phyloP scores from a whole-genome alignment of 1,284 basidiomycete genomes.

The Sporisorium graminicola region DNA sequence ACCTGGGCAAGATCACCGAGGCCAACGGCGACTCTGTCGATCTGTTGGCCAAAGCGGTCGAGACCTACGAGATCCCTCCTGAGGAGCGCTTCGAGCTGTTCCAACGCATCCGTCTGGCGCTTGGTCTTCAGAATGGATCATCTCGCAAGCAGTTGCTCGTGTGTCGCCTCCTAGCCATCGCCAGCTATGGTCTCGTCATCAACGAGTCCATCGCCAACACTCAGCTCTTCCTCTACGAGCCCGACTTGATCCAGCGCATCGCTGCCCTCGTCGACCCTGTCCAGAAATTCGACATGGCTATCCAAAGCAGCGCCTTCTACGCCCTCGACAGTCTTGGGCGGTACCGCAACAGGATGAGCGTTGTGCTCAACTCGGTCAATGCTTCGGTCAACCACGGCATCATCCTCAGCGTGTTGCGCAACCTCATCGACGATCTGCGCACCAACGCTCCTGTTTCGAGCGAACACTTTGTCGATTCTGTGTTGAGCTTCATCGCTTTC shows the following conservation, averaged over 20 bases:
- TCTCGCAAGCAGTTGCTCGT: slow-evolving; percentile 84
- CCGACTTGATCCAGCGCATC: slow-evolving; percentile 76
- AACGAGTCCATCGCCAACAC: slow-evolving; percentile 81
- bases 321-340: slow-evolving; percentile 89
- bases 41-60: slow-evolving; percentile 80
- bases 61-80: slow-evolving; percentile 80
- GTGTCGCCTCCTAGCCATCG: slow-evolving; percentile 86
- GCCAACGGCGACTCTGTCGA: slow-evolving; percentile 41
- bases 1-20: slow-evolving; percentile 38
- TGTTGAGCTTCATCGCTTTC: slow-evolving; percentile 88
- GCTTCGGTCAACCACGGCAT: slow-evolving; percentile 97
- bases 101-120: slow-evolving; percentile 85
- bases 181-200: slow-evolving; percentile 75
- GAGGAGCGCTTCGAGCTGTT: slow-evolving; percentile 90
- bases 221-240: slow-evolving; percentile 92
- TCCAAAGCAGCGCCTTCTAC: slow-evolving; percentile 84
- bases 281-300: slow-evolving; percentile 36
- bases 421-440: slow-evolving; percentile 52
- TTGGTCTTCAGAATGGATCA: slow-evolving; percentile 76
- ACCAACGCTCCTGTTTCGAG: slow-evolving; percentile 75
- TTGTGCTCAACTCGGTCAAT: slow-evolving; percentile 90
- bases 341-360: slow-evolving; percentile 84
- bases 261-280: slow-evolving; percentile 58
- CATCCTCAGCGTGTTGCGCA: slow-evolving; percentile 59
- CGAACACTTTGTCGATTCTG: slow-evolving; percentile 65